Evolutionary conservation across 2,329 filamentous ascomycete genomes (phyloP).

Genomic region (Penicillium sp.): DNA sequence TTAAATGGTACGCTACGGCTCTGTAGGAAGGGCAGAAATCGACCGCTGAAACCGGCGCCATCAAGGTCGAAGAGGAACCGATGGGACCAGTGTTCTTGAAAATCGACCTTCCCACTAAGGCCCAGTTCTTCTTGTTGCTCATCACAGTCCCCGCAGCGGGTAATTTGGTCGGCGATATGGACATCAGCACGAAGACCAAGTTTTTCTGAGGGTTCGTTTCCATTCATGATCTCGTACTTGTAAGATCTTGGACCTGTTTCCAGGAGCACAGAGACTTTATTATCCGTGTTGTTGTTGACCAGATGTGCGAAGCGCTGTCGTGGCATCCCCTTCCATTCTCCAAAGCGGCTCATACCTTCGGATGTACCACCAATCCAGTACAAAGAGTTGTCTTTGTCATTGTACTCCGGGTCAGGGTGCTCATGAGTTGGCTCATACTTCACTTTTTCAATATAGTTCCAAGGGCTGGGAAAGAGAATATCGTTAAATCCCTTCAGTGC

Average conservation of each 20-base stretch:
- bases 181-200: conserved; percentile 60
- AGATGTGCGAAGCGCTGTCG: conserved; percentile 73
- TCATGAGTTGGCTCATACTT: conserved; percentile 53
- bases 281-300: conserved; percentile 58
- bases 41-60: conserved; percentile 65
- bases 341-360: conserved; percentile 54
- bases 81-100: conserved; percentile 63
- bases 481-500: conserved; percentile 74
- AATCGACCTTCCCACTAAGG: conserved; percentile 42
- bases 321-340: conserved; percentile 66
- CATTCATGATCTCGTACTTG: conserved; percentile 56
- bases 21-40: conserved; percentile 64
- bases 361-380: conserved; percentile 75
- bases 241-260: conserved; percentile 50
- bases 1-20: conserved; percentile 70
- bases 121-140: conserved; percentile 57
- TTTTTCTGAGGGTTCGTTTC: conserved; percentile 38
- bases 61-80: conserved; percentile 74
- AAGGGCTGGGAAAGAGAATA: conserved; percentile 69
- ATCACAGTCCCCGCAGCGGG: conserved; percentile 59
- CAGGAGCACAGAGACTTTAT: conserved; percentile 57
- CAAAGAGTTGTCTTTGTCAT: conserved; percentile 63
- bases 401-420: conserved; percentile 57
- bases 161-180: conserved; percentile 59
- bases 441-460: conserved; percentile 63